These are phyloP conservation scores for Nakazawaea laoshanensis DNA, from an alignment of 805 yeast genomes.

Conservation along the genomic window DNA sequence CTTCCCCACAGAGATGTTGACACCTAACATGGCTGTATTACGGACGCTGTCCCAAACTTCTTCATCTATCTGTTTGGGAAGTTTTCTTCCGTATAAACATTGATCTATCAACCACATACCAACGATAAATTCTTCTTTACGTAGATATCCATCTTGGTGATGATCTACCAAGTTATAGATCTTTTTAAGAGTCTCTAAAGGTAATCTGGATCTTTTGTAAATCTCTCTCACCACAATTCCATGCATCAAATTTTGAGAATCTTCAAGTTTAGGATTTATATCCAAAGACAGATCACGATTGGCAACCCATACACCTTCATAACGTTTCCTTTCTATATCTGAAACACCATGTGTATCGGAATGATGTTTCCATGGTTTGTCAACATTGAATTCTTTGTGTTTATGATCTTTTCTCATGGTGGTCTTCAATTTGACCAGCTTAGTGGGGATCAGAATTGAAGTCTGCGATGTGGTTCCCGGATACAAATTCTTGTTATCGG, in stretches of 20 bases:
- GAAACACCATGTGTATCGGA: conserved; percentile 38
- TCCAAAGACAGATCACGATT: conserved; percentile 63
- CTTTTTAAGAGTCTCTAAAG: conserved; percentile 47
- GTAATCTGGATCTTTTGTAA: conserved; percentile 74
- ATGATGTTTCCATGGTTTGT: conserved; percentile 93
- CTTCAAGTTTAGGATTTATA: conserved; percentile 4
- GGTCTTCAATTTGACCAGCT: conserved; percentile 33
- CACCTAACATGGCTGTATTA: conserved; percentile 27
- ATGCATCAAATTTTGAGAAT: conserved; percentile 29
- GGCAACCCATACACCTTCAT: conserved; percentile 92
- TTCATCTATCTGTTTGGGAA: conserved; percentile 62
- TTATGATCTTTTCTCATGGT: conserved; percentile 42
- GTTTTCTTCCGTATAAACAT: conserved; percentile 85
- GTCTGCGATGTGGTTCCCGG: conserved; percentile 10
- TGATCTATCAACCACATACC: conserved; percentile 99
- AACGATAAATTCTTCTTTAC: conserved; percentile 77
- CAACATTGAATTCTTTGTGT: conserved; percentile 58
- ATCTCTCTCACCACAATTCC: conserved; percentile 66
- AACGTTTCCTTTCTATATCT: conserved; percentile 71
- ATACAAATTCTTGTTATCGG: conserved; percentile 4
- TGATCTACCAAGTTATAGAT: conserved; percentile 80
- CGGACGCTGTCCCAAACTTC: conserved; percentile 78
- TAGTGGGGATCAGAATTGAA: conserved; percentile 7
- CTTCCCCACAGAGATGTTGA: conserved; percentile 21
- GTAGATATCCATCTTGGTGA: conserved; percentile 69